These are phyloP conservation scores for Symbiotaphrina buchneri DNA, from an alignment of 495 filamentous ascomycete genomes.

Conservation along the genomic window DNA sequence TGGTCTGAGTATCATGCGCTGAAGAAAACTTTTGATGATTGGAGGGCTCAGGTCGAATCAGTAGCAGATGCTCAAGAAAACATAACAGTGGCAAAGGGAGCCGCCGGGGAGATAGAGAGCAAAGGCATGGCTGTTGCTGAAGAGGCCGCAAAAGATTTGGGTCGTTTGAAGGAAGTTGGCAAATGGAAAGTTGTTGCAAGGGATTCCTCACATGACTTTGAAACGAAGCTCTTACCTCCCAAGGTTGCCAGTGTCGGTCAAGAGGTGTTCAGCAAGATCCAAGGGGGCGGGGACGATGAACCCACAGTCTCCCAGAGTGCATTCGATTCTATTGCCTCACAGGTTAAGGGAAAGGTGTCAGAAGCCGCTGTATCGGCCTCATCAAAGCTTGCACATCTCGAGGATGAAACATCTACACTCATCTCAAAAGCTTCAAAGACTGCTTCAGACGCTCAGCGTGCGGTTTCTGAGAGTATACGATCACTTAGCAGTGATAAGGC, in stretches of 20 bases:
- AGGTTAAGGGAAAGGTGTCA: too few species aligned
- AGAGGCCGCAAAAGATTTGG: slow-evolving; percentile 60
- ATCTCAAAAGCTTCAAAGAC: too few species aligned
- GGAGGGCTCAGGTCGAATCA: slow-evolving; percentile 56
- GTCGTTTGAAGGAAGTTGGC: slow-evolving; percentile 62
- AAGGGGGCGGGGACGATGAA: too few species aligned
- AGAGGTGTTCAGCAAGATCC: slow-evolving; percentile 19
- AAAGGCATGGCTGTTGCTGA: slow-evolving; percentile 64
- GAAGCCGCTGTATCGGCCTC: too few species aligned
- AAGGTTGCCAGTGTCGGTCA: slow-evolving; percentile 5
- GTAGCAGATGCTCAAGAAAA: slow-evolving; percentile 50
- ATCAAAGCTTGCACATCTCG: too few species aligned
- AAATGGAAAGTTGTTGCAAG: slow-evolving; percentile 62
- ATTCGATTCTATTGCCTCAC: too few species aligned
- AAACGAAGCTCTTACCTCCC: slow-evolving; percentile 16
- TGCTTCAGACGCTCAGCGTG: too few species aligned
- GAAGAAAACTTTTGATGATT: slow-evolving; percentile 63
- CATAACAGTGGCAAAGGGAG: slow-evolving; percentile 42
- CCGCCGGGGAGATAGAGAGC: slow-evolving; percentile 45
- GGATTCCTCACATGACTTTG: slow-evolving; percentile 60
- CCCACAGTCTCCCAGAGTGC: too few species aligned
- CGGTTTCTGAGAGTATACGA: too few species aligned
- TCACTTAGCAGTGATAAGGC: too few species aligned
- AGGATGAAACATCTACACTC: too few species aligned
- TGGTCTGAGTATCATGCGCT: slow-evolving; percentile 82